Percentiles rank a stretch among this genome's conserved stretches.
phyloP scores from a whole-genome alignment of 2,329 filamentous ascomycete species.

The Monosporascus ibericus region DNA sequence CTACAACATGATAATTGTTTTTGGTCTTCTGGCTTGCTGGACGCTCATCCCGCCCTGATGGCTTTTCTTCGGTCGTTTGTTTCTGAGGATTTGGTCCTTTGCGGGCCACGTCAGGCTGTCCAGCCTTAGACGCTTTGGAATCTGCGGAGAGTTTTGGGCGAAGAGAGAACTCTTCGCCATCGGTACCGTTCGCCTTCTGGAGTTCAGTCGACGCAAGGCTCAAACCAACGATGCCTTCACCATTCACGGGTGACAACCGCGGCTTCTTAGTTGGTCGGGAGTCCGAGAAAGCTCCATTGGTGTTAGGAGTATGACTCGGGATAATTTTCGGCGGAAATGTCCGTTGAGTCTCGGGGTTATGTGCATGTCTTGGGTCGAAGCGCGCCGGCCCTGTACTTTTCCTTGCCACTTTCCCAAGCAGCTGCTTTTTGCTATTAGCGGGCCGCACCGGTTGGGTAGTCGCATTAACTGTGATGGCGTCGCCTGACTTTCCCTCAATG shows the following conservation, averaged over 20 bases:
- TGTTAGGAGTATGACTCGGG: conserved; percentile 3
- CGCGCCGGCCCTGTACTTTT: conserved; percentile 10
- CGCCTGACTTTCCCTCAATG: conserved; percentile 5
- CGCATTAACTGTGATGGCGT: conserved; percentile 13
- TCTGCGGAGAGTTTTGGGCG: background rate
- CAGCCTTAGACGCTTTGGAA: background rate
- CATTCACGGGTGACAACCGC: conserved; percentile 5
- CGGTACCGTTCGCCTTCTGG: background rate
- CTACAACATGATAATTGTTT: background rate
- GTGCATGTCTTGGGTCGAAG: conserved; percentile 1
- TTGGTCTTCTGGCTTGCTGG: background rate
- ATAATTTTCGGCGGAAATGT: background rate
- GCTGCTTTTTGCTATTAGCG: conserved; percentile 16
- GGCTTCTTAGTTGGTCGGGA: conserved; percentile 13
- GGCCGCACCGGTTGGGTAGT: conserved; percentile 2
- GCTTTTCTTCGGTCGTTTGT: background rate
- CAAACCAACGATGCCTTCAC: background rate
- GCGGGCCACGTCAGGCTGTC: background rate
- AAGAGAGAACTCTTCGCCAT: background rate
- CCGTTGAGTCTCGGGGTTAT: background rate
- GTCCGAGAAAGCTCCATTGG: conserved; percentile 4
- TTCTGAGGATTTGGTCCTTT: background rate
- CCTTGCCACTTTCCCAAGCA: conserved; percentile 17
- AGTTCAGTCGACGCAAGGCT: background rate
- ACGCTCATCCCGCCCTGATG: background rate